These are phyloP conservation scores for Leccinum sublutescens DNA, from an alignment of 768 basidiomycete species.

Conservation along the genomic window DNA sequence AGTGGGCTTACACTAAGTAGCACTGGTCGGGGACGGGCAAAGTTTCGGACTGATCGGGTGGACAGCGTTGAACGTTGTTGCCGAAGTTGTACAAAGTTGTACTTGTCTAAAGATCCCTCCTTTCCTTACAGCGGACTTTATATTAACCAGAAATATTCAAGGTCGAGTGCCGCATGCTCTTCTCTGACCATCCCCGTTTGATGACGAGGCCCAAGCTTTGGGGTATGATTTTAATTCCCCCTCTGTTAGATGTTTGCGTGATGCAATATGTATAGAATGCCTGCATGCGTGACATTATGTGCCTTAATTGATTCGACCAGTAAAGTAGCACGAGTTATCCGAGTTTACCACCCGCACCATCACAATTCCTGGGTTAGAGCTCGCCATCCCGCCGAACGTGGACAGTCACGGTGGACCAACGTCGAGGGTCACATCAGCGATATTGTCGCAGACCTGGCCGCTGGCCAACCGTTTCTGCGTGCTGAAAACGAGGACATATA, in stretches of 20 bases:
- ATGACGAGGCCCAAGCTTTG: background rate
- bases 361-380: background rate
- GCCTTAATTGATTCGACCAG: no score
- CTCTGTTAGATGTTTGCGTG: background rate
- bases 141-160: constrained; percentile 13
- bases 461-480: no score
- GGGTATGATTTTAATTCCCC: background rate
- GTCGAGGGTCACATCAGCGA: no score
- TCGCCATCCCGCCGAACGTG: no score
- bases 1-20: background rate
- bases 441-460: no score
- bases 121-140: constrained; percentile 17
- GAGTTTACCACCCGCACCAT: background rate
- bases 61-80: constrained; percentile 15
- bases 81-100: constrained; percentile 10
- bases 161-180: background rate
- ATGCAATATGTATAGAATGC: no score
- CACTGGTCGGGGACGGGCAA: background rate
- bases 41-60: constrained; percentile 6
- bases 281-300: no score
- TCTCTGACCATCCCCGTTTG: background rate
- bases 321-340: no score
- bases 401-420: no score
- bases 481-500: no score
- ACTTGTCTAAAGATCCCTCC: constrained; percentile 8